Percentiles rank a stretch among this genome's conserved stretches.
Conservation (phyloP, 2,329 filamentous ascomycete species). For the Knoxdaviesia capensis region DNA sequence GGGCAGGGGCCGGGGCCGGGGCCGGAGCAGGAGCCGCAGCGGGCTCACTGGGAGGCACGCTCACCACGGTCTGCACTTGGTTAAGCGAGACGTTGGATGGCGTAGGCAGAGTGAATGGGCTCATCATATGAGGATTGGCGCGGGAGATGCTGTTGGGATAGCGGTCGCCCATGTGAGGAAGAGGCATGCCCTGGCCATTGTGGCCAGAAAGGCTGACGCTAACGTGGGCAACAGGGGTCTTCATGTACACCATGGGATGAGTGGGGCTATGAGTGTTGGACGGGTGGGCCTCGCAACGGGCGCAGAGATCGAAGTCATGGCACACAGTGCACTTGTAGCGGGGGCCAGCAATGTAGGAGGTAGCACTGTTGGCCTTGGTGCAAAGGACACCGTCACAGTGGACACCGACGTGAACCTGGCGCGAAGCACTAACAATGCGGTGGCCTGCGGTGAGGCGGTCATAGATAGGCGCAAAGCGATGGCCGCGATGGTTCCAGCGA, state of each 20-base stretch:
- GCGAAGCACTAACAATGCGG: no score
- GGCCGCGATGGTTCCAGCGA: constrained; percentile 50
- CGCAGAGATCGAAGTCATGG: constrained; percentile 87
- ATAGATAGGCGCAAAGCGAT: constrained; percentile 80
- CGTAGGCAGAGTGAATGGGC: constrained; percentile 8
- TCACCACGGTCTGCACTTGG: constrained; percentile 49
- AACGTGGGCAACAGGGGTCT: constrained; percentile 74
- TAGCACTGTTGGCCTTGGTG: constrained; percentile 28
- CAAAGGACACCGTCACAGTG: constrained; percentile 92
- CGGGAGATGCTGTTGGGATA: background rate
- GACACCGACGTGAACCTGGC: constrained; percentile 49
- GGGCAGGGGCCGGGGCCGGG: no score
- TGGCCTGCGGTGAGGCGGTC: constrained; percentile 31
- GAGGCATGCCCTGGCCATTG: constrained; percentile 42
- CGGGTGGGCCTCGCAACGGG: constrained; percentile 77
- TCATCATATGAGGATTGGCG: constrained; percentile 8
- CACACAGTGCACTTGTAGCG: constrained; percentile 97
- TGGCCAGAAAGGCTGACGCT: constrained; percentile 59
- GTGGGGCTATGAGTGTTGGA: constrained; percentile 75
- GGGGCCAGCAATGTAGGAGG: constrained; percentile 57
- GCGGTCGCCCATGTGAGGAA: constrained; percentile 53
- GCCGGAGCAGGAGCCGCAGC: background rate
- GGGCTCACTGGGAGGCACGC: constrained; percentile 44
- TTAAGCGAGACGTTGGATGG: constrained; percentile 26
- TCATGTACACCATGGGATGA: constrained; percentile 95